A percentile compares a stretch with the other conserved stretches of the same genome.
phyloP scores from a whole-genome alignment of 2,329 filamentous ascomycete species.

The Leptoxyphium fumago region DNA sequence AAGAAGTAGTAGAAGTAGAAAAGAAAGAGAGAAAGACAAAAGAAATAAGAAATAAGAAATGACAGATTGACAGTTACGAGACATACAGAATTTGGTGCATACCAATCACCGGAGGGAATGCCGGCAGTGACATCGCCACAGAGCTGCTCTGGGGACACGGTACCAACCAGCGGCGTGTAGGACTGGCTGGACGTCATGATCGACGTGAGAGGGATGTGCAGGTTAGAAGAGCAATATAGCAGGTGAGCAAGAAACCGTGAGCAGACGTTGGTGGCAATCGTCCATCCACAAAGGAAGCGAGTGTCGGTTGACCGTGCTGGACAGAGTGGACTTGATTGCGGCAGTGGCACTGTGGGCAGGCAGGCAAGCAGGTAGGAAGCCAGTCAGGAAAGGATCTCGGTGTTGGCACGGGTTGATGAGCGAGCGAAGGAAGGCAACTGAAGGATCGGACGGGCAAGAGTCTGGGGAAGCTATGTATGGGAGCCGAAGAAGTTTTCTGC shows the following conservation, averaged over 20 bases:
- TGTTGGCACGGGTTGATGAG: too few relatives aligned
- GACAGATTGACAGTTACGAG: not conserved
- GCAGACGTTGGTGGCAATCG: constrained; percentile 11
- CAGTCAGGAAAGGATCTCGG: too few relatives aligned
- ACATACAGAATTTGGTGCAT: constrained; percentile 18
- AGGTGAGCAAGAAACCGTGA: constrained; percentile 2
- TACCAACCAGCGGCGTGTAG: constrained; percentile 12
- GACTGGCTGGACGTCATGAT: constrained; percentile 17
- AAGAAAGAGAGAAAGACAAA: not conserved
- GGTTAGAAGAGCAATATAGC: not conserved
- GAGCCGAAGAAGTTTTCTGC: too few relatives aligned
- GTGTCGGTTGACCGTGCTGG: constrained; percentile 1
- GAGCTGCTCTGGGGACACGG: constrained; percentile 16
- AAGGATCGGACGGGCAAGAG: too few relatives aligned
- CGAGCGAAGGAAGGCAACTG: too few relatives aligned
- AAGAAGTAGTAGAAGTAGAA: not conserved
- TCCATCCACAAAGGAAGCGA: constrained; percentile 9
- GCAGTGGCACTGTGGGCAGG: not conserved
- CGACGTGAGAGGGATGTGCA: not conserved
- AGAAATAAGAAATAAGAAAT: not conserved
- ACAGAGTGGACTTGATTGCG: not conserved
- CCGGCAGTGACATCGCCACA: constrained; percentile 11
- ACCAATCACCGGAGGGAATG: constrained; percentile 15
- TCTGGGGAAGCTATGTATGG: too few relatives aligned
- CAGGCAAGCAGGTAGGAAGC: too few relatives aligned